Conservation (phyloP, 2,329 filamentous ascomycete genomes). For the Ascochyta fabae region DNA sequence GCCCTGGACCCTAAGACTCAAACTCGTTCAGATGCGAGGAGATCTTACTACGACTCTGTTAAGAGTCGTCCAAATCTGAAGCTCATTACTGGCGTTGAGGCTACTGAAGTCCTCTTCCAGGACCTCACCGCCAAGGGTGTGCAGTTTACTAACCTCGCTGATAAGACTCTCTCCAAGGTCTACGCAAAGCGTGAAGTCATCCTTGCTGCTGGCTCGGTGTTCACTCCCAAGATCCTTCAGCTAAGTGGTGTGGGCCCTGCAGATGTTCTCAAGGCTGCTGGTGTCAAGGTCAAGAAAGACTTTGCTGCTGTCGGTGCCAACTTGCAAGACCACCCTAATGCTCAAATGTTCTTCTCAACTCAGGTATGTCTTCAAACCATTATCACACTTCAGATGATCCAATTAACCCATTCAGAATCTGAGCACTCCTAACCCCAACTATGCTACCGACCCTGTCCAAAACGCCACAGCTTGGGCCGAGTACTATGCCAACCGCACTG, state of each 20-base stretch:
- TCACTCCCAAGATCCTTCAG: slow-evolving; percentile 62
- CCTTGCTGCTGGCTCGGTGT: slow-evolving; percentile 63
- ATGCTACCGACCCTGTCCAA: slow-evolving; percentile 27
- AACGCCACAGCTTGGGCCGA: slow-evolving; percentile 35
- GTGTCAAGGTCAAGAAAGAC: slow-evolving; percentile 34
- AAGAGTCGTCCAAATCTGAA: slow-evolving; percentile 31
- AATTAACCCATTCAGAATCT: too few species aligned
- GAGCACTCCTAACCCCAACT: slow-evolving; percentile 8
- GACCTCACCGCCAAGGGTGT: slow-evolving; percentile 27
- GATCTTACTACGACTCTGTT: slow-evolving; percentile 33
- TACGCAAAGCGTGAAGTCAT: slow-evolving; percentile 59
- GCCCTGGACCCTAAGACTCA: slow-evolving; percentile 32
- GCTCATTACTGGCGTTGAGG: slow-evolving; percentile 26
- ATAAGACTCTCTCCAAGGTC: slow-evolving; percentile 25
- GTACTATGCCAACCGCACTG: slow-evolving; percentile 36
- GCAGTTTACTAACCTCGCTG: slow-evolving; percentile 24
- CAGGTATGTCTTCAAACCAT: not conserved
- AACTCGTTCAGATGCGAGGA: slow-evolving; percentile 45
- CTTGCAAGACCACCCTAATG: slow-evolving; percentile 42
- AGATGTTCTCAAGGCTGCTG: slow-evolving; percentile 29
- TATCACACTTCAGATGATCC: too few species aligned
- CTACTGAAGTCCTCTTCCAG: slow-evolving; percentile 34
- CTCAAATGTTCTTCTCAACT: slow-evolving; percentile 28
- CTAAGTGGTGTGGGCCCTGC: slow-evolving; percentile 40
- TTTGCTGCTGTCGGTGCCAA: slow-evolving; percentile 42